Evolutionary conservation across 1,284 basidiomycete species (phyloP), one percentile per base, ranked within the genome.

Genomic region (Irpex sp.): DNA sequence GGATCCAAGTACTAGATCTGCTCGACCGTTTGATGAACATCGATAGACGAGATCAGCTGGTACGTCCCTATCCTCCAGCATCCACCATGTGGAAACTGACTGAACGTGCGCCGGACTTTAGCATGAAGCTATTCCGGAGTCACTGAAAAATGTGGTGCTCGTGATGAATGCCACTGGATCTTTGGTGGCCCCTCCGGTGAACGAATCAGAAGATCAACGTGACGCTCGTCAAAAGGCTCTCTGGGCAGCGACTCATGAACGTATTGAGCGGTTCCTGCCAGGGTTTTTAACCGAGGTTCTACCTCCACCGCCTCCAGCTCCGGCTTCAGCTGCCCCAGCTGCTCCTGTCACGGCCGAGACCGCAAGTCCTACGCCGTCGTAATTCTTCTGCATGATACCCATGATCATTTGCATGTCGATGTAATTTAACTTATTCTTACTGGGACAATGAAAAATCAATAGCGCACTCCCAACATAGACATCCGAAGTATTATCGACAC

Each of bases 81-180:
- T 10, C 8, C 23, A 54, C 33, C 33, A 54, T 42, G 39, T n/a
- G 39, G 28, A 33, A 33, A 36, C 47, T 33, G 23, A 54, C 14
- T 54, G 21, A 16, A 14, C 10, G 10, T 33, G 21, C 18, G 3
- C 33, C 18, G 16, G 18, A 54, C 10, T 61, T 2, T 65, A 96
- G 94, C 88, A 90, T 70, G 96, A 99, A 73, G 95, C 96, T 0
- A 84, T 98, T 33, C 93, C 93, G 0, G 97, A 99, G 75, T 96
- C 94, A 5, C 81, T 99, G 67, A 99, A 99, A 78, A 99, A 99
- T 72, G 92, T 98, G 37, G 77, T 99, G 23, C 83, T 99, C 57
- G 97, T 99, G 52, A 96, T 99, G 94, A 88, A 96, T 70, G 91
- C 94, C 1, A 88, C 89, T 0, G 83, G 84, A 4, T 85, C 96